A percentile compares a stretch with the other conserved stretches of the same genome.
These are phyloP conservation scores for Vanilla planifolia DNA, from an alignment of 106 monocot genomes.

Conservation along the genomic window DNA sequence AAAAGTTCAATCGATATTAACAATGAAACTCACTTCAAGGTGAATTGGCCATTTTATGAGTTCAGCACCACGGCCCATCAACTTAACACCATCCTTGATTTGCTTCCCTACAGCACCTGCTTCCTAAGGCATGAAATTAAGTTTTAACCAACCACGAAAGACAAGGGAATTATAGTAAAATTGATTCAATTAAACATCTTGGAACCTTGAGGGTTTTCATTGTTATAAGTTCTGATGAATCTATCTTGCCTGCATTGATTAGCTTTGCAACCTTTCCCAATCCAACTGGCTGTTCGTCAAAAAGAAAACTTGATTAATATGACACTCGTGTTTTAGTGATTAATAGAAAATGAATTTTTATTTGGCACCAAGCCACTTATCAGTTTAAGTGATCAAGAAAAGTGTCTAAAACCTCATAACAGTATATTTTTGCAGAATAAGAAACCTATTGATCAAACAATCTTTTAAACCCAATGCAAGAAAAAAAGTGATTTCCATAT, in stretches of 20 bases:
- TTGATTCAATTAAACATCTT: neutral
- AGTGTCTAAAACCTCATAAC: too few relatives aligned
- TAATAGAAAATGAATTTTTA: too few relatives aligned
- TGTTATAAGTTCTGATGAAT: conserved; percentile 63
- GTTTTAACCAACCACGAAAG: neutral
- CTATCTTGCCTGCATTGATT: conserved; percentile 69
- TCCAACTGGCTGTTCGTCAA: conserved; percentile 41
- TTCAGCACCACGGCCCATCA: conserved; percentile 69
- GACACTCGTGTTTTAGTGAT: too few relatives aligned
- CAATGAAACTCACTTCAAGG: conserved; percentile 41
- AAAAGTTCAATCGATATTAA: neutral
- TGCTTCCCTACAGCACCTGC: conserved; percentile 71
- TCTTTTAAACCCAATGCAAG: too few relatives aligned
- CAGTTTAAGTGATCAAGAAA: too few relatives aligned
- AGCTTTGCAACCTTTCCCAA: conserved; percentile 68
- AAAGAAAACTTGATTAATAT: too few relatives aligned
- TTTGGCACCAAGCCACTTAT: too few relatives aligned
- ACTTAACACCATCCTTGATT: conserved; percentile 69
- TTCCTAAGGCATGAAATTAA: conserved; percentile 22
- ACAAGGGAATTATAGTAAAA: neutral
- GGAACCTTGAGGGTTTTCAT: conserved; percentile 76
- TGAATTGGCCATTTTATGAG: conserved; percentile 80
- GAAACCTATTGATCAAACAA: too few relatives aligned
- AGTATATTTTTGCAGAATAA: too few relatives aligned
- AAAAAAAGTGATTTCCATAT: too few relatives aligned